These are phyloP conservation scores for Plasmopara muralis DNA, from an alignment of 352 stramenopile genomes.

Conservation along the genomic window DNA sequence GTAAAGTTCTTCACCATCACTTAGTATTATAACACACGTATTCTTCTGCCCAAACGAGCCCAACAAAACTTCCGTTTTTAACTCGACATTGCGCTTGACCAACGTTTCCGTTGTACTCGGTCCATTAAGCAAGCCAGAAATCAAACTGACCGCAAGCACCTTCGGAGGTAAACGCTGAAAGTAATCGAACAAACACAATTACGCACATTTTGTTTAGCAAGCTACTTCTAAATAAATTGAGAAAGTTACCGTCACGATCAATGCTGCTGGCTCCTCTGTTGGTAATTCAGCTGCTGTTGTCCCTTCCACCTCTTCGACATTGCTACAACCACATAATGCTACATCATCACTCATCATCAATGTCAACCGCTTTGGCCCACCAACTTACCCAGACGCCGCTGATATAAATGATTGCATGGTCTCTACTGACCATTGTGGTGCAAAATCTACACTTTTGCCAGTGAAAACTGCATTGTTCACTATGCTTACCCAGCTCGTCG, in stretches of 20 bases:
- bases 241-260: slow-evolving; percentile 14
- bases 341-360: too few species aligned
- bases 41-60: slow-evolving; percentile 51
- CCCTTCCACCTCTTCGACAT: slow-evolving; percentile 27
- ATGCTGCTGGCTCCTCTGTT: slow-evolving; percentile 9
- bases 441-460: slow-evolving; percentile 57
- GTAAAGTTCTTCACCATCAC: slow-evolving; percentile 65
- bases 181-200: not conserved
- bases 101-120: slow-evolving; percentile 38
- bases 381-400: slow-evolving; percentile 44
- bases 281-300: slow-evolving; percentile 15
- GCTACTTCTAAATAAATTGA: not conserved
- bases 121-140: slow-evolving; percentile 23
- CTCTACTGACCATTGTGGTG: slow-evolving; percentile 55
- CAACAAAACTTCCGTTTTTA: slow-evolving; percentile 44
- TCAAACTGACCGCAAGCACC: slow-evolving; percentile 59
- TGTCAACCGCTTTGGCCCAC: not conserved
- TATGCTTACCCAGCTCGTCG: slow-evolving; percentile 66
- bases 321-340: slow-evolving; percentile 14
- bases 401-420: slow-evolving; percentile 73
- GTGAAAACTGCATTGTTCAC: slow-evolving; percentile 75
- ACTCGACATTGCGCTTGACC: slow-evolving; percentile 55
- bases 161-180: slow-evolving; percentile 24
- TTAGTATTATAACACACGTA: slow-evolving; percentile 61
- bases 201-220: slow-evolving; percentile 3